phyloP scores from a whole-genome alignment of 208 protist species.

The Wallacemonas rigidus region DNA sequence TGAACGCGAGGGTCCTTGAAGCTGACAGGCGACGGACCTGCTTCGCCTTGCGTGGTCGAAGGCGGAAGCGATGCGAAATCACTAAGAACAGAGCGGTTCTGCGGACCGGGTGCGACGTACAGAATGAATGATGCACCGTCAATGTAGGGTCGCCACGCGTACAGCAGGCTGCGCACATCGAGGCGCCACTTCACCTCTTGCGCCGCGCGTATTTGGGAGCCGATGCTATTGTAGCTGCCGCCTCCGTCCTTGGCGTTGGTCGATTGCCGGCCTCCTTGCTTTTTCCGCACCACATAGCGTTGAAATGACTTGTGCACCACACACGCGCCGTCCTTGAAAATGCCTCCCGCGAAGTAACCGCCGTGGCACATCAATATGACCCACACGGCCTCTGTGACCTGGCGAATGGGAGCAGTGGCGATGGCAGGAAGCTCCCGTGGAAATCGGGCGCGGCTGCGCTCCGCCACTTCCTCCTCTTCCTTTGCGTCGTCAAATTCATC shows the following conservation, averaged over 20 bases:
- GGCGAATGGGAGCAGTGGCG: slow-evolving; percentile 36
- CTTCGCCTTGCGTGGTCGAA: slow-evolving; percentile 17
- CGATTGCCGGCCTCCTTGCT: slow-evolving; percentile 91
- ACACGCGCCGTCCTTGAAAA: slow-evolving; percentile 59
- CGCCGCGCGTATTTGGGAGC: slow-evolving; percentile 82
- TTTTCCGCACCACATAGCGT: slow-evolving; percentile 92
- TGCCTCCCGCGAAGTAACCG: slow-evolving; percentile 87
- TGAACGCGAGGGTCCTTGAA: slow-evolving; percentile 75
- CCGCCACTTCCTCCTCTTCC: slow-evolving; percentile 50
- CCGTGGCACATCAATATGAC: slow-evolving; percentile 88
- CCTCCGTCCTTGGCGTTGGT: slow-evolving; percentile 74
- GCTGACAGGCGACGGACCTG: slow-evolving; percentile 50
- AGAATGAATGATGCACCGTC: slow-evolving; percentile 73
- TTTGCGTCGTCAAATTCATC: slow-evolving; percentile 60
- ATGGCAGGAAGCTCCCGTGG: slow-evolving; percentile 31
- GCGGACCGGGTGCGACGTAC: slow-evolving; percentile 83
- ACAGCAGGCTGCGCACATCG: slow-evolving; percentile 77
- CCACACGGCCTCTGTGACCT: slow-evolving; percentile 48
- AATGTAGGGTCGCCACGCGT: slow-evolving; percentile 76
- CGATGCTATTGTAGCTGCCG: slow-evolving; percentile 77
- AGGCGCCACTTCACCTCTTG: slow-evolving; percentile 87
- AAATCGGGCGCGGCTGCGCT: slow-evolving; percentile 23
- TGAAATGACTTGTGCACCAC: slow-evolving; percentile 87
- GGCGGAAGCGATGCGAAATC: slow-evolving; percentile 56
- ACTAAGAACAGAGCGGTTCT: slow-evolving; percentile 76